Conservation (phyloP, 331 rosid species). For the Quercus phellos region DNA sequence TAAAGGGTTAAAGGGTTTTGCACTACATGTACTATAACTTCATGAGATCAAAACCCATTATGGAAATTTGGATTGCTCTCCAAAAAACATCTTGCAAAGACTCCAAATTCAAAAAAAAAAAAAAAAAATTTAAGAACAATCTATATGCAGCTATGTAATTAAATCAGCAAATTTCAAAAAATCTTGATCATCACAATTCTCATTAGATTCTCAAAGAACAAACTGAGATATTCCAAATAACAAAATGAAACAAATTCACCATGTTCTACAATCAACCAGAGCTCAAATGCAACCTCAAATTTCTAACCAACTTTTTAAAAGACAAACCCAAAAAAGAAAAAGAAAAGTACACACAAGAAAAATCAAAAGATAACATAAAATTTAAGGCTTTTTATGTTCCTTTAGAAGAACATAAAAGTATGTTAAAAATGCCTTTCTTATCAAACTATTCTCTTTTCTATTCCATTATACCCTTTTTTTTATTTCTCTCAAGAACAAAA, state of each 20-base stretch:
- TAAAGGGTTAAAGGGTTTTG: neutral
- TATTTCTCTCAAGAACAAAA: constrained; percentile 10
- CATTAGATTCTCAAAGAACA: neutral
- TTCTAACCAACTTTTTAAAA: neutral
- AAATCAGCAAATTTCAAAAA: neutral
- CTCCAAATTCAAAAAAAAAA: neutral
- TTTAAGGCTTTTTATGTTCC: neutral
- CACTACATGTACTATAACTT: neutral
- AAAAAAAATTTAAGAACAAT: neutral
- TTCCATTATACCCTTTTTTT: neutral
- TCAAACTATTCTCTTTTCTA: neutral
- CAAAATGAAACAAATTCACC: neutral
- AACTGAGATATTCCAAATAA: neutral
- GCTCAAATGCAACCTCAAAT: neutral
- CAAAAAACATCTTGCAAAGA: neutral
- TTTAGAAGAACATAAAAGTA: constrained; percentile 2
- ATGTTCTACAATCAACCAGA: neutral
- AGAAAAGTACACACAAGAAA: neutral
- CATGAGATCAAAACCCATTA: neutral
- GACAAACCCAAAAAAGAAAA: neutral
- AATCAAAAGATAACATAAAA: neutral
- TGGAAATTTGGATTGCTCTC: neutral
- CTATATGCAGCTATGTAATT: neutral
- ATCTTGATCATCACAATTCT: neutral
- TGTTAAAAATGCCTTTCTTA: neutral